Base-by-base conservation (phyloP, 768 basidiomycete genomes). In the Pleurotus sapidus region DNA sequence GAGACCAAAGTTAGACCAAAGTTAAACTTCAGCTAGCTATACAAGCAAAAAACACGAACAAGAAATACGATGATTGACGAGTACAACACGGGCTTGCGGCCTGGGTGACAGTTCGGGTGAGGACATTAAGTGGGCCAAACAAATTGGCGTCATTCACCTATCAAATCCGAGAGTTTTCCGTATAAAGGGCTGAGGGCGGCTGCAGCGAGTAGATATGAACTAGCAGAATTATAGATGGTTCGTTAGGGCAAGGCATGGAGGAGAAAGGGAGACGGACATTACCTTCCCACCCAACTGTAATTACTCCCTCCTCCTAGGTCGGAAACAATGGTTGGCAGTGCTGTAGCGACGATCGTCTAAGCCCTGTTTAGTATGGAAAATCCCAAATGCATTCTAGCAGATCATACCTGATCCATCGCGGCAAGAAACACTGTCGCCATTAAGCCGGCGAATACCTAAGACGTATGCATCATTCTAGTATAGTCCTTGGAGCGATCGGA, bases 211-310 rank as follows among this genome's bases (percentile, higher is more conserved):
- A 93, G 72, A 66, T 93, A 93, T 25, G 91, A 84, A 64, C 90
- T 91, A 54, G 3, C 25, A 25, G n/a, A 12, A 20, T 20, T 20
- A 3, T 14, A 37, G 23, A 25, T 34, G 30, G 11, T 3, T 34
- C 30, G 54, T 57, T 5, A 67, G 49, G 18, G 42, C 18, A 42
- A 59, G 56, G 11, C 34, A 30, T 25, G 48, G 24, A 11, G 37
- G 39, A 11, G 17, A n/a, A 25, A 17, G 24, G 45, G 18, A 0
- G 39, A 17, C 23, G 38, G 15, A 18, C 68, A 76, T 14, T 51
- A 84, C 87, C 80, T 86, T 56, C 86, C 86, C 39, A 90, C 85
- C 89, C 89, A 91, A 50, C 86, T 83, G 60, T 91, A 90, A 38
- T 75, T 74, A 12, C 68, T 77, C 4, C 84, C 86, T 24, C 84